Base-by-base conservation (phyloP, 805 yeast genomes). In the Diddensiella transvaalensis region DNA sequence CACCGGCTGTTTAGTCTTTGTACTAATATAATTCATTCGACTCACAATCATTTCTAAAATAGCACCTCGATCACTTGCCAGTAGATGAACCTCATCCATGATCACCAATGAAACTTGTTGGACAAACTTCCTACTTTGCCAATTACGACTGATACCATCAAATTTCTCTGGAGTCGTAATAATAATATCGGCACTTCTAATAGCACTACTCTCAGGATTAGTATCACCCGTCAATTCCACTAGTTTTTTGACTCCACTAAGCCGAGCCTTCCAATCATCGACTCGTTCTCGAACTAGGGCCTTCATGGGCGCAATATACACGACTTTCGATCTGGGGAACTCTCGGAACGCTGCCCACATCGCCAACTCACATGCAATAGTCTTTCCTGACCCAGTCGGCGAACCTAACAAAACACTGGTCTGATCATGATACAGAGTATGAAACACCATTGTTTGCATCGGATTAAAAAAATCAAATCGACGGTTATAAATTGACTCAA, bases 321-420 rank as follows among this genome's bases (percentile, higher is more conserved):
- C 91, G 22, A 87, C 75, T 57, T 89, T 89, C 1, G 87, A 79
- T 8, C 82, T 79, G 0, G 97, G 96, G 49, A 75, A 81, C 41
- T 85, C 84, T 40, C 76, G 79, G 64, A 91, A 85, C 0, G 99
- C 97, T 63, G 89, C 91, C 97, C 98, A 93, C 13, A 93, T 87
- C 0, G 98, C 98, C 48, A 93, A 68, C 62, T 93, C 99, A 0
- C 98, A 96, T 23, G 95, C 98, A 29, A 93, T 85, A 0, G 99
- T 93, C 66, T 93, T 93, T 57, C 99, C 99, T 0, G 97, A 91
- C 21, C 99, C 99, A 1, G 99, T 93, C 2, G 99, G 99, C 0
- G 98, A 89, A 6, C 99, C 99, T 40, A 93, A 87, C 65, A 93
- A 86, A 0, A 85, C 90, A 63, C 85, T 86, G 1, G 84, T 76